Base-by-base conservation (phyloP, 805 yeast species). In the Lipomyces oligophaga region DNA sequence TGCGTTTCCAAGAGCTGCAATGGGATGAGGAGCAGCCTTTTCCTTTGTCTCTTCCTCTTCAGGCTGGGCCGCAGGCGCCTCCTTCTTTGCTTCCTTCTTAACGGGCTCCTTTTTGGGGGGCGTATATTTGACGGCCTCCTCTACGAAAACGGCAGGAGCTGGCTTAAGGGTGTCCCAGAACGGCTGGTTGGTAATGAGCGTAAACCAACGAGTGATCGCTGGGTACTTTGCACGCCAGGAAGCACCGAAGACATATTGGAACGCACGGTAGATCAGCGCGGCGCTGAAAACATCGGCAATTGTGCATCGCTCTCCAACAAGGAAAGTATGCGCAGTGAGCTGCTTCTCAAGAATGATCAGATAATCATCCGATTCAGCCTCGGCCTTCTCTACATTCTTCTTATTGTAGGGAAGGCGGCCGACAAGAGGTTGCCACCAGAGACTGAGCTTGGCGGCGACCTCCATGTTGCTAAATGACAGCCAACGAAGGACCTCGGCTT, bases 1-100 rank as follows among this genome's bases (percentile, higher is more conserved):
- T 54, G 82, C 63, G 52, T 86, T 68, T 62, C 93, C 94, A 57
- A 90, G 79, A 50, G 75, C 73, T 68, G 80, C 94, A 68, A 89
- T 79, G 65, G 97, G 97, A 75, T 90, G 97, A 71, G 83, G 84
- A 59, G 88, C 78, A 74, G 85, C 85, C 42, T 61, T 47, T 43
- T 60, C 59, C 34, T 52, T 47, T 22, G 52, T 50, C 63, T 66
- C 70, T 15, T 65, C 71, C 24, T 68, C 67, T 49, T 63, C 64
- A 21, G 43, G 52, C 41, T 41, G 52, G 51, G 52, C 41, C 43
- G 55, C 48, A 31, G 64, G 59, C 45, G 61, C 57, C 22, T 57
- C 58, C 40, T 48, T 55, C 46, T 58, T 52, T 41, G 60, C 54
- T 43, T 66, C 58, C 35, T 41, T 43, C 45, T 58, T 45, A 52